Conservation (phyloP, 2,329 filamentous ascomycete species). For the Nakataea oryzae region DNA sequence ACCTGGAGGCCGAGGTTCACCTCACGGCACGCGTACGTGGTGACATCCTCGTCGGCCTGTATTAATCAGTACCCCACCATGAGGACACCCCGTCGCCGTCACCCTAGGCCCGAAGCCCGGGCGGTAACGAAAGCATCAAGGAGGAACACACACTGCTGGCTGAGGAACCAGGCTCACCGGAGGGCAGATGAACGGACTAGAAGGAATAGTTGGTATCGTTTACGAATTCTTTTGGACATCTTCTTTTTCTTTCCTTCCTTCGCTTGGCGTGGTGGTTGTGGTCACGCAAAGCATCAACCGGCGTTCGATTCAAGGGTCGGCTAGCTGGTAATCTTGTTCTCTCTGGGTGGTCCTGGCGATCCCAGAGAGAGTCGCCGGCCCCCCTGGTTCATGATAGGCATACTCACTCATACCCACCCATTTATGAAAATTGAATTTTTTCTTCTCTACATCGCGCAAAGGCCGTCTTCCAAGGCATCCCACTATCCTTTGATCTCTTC, state of each 20-base stretch:
- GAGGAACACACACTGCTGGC: not conserved
- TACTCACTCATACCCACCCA: not conserved
- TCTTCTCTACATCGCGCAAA: not conserved
- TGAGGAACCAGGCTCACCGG: too few species aligned
- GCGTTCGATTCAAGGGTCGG: not conserved
- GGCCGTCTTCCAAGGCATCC: too few species aligned
- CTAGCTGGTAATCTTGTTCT: not conserved
- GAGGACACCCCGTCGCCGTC: not conserved
- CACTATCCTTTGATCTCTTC: not conserved
- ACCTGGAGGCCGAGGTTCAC: slow-evolving; percentile 52
- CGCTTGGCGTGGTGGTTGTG: not conserved
- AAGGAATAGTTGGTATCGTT: not conserved
- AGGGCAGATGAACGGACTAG: not conserved
- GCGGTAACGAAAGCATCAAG: not conserved
- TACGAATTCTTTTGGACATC: not conserved
- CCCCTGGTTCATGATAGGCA: not conserved
- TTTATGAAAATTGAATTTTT: not conserved
- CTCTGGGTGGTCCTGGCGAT: not conserved
- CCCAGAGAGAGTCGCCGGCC: not conserved
- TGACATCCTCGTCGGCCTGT: slow-evolving; percentile 50
- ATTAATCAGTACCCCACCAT: slow-evolving; percentile 20
- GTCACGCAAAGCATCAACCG: not conserved
- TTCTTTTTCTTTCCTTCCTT: not conserved
- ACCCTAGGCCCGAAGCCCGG: not conserved
- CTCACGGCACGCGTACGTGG: slow-evolving; percentile 48